Evolutionary conservation across 441 rosid species (phyloP).

Genomic region (Codiaeum variegatum): DNA sequence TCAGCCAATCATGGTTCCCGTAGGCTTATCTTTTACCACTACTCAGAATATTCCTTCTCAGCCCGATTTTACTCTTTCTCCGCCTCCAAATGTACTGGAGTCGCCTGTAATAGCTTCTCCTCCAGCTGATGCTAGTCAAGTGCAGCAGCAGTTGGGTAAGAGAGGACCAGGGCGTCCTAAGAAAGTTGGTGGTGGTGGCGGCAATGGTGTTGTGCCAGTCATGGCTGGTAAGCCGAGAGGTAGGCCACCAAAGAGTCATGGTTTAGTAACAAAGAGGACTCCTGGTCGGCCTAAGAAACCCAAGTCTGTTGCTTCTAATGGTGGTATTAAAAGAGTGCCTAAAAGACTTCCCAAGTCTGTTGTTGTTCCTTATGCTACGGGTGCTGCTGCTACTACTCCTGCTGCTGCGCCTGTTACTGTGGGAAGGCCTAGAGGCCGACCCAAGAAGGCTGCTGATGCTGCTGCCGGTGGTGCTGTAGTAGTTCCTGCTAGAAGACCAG

Average conservation of each 20-base stretch:
- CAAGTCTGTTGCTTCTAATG: conserved; percentile 27
- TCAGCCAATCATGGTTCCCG: conserved; percentile 18
- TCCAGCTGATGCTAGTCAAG: not conserved
- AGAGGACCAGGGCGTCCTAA: conserved; percentile 52
- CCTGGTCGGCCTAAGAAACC: conserved; percentile 61
- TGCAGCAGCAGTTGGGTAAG: conserved; percentile 18
- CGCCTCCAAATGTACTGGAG: not conserved
- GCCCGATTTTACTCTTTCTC: not conserved
- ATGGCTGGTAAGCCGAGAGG: conserved; percentile 33
- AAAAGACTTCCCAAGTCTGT: conserved; percentile 43
- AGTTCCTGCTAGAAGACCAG: conserved; percentile 42
- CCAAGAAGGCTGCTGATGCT: conserved; percentile 32
- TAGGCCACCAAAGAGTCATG: conserved; percentile 36
- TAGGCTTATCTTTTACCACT: conserved; percentile 20
- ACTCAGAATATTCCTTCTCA: not conserved
- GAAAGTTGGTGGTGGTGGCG: conserved; percentile 29
- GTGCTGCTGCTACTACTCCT: not conserved
- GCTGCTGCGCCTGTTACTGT: conserved; percentile 12
- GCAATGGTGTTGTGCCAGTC: not conserved
- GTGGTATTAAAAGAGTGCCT: conserved; percentile 36
- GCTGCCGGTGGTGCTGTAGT: conserved; percentile 23
- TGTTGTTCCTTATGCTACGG: conserved; percentile 38
- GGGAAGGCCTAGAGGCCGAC: conserved; percentile 60
- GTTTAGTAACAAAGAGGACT: conserved; percentile 27
- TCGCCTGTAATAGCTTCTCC: not conserved